Percentiles rank a stretch among this genome's conserved stretches.
Conservation (phyloP, 306 rosid genomes). For the Pyrus bretschneideri region DNA sequence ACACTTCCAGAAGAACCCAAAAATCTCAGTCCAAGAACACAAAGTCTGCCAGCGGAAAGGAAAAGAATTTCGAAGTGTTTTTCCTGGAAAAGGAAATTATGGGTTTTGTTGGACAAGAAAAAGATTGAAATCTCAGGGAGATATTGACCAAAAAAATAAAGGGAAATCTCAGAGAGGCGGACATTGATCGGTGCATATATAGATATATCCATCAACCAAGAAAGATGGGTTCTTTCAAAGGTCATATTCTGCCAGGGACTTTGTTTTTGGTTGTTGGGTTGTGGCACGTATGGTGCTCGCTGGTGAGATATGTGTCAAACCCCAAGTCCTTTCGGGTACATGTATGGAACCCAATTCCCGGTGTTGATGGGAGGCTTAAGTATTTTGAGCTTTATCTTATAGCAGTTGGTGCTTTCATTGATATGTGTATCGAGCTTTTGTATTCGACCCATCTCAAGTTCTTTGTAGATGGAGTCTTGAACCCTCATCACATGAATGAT, state of each 20-base stretch:
- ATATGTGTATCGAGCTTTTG: slow-evolving; percentile 80
- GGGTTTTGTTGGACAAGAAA: slow-evolving; percentile 10
- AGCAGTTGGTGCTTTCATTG: slow-evolving; percentile 70
- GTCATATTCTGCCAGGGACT: slow-evolving; percentile 92
- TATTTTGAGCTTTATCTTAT: slow-evolving; percentile 77
- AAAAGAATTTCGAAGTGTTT: background rate
- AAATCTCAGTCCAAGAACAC: slow-evolving; percentile 9
- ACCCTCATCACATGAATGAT: slow-evolving; percentile 88
- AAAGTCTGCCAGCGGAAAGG: background rate
- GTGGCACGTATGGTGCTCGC: slow-evolving; percentile 85
- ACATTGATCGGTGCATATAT: background rate
- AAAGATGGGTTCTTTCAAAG: slow-evolving; percentile 89
- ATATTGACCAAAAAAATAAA: background rate
- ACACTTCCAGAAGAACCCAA: background rate
- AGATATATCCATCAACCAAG: background rate
- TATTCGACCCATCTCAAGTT: slow-evolving; percentile 89
- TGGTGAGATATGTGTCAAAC: slow-evolving; percentile 49
- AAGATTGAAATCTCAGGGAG: background rate
- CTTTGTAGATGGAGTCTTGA: slow-evolving; percentile 60
- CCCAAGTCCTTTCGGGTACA: slow-evolving; percentile 51
- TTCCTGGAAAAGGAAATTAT: slow-evolving; percentile 9
- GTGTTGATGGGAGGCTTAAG: slow-evolving; percentile 76
- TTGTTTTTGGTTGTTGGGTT: slow-evolving; percentile 77
- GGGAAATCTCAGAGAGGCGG: background rate
- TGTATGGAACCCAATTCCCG: slow-evolving; percentile 76